These are phyloP conservation scores for Perkinsus marinus DNA, from an alignment of 169 alveolate species.

Conservation along the genomic window DNA sequence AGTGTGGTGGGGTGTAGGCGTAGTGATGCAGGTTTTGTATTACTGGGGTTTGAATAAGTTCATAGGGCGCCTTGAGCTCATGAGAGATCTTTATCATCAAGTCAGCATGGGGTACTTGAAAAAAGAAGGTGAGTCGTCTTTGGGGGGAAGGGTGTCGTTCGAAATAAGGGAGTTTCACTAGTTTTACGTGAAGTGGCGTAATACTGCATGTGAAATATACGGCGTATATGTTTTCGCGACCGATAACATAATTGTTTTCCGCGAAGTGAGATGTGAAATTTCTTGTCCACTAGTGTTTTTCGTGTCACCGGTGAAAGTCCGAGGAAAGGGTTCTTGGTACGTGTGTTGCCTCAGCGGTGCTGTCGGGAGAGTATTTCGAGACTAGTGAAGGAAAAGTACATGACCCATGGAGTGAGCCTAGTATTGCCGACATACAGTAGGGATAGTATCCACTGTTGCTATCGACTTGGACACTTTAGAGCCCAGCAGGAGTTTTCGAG, in stretches of 20 bases:
- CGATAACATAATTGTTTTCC: too few relatives aligned
- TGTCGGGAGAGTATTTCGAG: not conserved
- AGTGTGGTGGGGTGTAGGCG: not conserved
- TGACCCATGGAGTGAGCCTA: not conserved
- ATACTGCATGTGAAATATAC: too few relatives aligned
- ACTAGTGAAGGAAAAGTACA: not conserved
- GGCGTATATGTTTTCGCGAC: too few relatives aligned
- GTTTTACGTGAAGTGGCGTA: too few relatives aligned
- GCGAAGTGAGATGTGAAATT: too few relatives aligned
- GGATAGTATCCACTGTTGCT: not conserved
- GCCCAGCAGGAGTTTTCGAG: not conserved
- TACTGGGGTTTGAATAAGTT: not conserved
- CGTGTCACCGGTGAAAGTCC: too few relatives aligned
- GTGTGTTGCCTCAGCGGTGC: not conserved
- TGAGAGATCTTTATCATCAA: not conserved
- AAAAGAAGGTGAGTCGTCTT: not conserved
- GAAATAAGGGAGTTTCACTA: too few relatives aligned
- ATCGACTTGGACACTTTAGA: not conserved
- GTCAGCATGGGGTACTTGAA: not conserved
- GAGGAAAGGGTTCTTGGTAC: not conserved
- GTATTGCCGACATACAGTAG: not conserved
- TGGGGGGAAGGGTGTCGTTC: too few relatives aligned
- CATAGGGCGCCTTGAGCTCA: not conserved
- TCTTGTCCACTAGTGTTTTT: too few relatives aligned
- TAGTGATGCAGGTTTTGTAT: not conserved